A percentile compares a stretch with the other conserved stretches of the same genome.
These are phyloP conservation scores for Lyophyllum atratum DNA, from an alignment of 768 basidiomycete species.

Conservation along the genomic window DNA sequence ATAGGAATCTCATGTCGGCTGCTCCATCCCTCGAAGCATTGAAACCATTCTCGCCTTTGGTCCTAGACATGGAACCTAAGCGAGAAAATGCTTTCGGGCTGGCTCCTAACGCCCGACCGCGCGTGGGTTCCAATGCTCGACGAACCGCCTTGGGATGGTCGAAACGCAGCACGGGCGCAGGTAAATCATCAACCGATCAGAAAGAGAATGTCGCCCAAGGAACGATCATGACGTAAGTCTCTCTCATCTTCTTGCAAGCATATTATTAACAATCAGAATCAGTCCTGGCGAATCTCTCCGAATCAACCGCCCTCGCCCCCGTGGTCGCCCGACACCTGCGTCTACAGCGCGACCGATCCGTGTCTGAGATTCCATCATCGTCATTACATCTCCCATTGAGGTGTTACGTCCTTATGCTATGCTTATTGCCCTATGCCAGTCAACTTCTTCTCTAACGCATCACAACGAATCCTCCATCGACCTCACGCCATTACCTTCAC, in stretches of 20 bases:
- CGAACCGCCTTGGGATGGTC: slow-evolving; percentile 64
- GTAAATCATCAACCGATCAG: slow-evolving; percentile 52
- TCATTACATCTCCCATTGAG: background rate
- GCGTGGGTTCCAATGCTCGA: slow-evolving; percentile 56
- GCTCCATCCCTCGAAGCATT: slow-evolving; percentile 38
- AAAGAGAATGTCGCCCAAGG: slow-evolving; percentile 53
- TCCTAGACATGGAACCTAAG: slow-evolving; percentile 40
- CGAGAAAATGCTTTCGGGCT: slow-evolving; percentile 34
- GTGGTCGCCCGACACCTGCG: slow-evolving; percentile 48
- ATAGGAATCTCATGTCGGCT: slow-evolving; percentile 39
- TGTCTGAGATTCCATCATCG: slow-evolving; percentile 21
- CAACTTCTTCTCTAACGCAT: background rate
- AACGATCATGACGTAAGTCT: slow-evolving; percentile 58
- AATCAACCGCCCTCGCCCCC: slow-evolving; percentile 51
- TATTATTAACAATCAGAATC: slow-evolving; percentile 1
- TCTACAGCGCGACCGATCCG: slow-evolving; percentile 39
- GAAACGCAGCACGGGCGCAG: slow-evolving; percentile 57
- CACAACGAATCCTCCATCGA: slow-evolving; percentile 1
- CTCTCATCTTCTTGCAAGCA: background rate
- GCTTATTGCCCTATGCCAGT: slow-evolving; percentile 11
- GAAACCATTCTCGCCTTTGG: slow-evolving; percentile 46
- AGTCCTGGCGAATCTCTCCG: slow-evolving; percentile 51
- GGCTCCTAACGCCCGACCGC: slow-evolving; percentile 44
- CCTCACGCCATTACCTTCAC: slow-evolving; percentile 8
- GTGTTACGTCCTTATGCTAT: slow-evolving; percentile 13